Base-by-base conservation (phyloP, 2,329 filamentous ascomycete genomes). In the Sclerotinia subarctica region DNA sequence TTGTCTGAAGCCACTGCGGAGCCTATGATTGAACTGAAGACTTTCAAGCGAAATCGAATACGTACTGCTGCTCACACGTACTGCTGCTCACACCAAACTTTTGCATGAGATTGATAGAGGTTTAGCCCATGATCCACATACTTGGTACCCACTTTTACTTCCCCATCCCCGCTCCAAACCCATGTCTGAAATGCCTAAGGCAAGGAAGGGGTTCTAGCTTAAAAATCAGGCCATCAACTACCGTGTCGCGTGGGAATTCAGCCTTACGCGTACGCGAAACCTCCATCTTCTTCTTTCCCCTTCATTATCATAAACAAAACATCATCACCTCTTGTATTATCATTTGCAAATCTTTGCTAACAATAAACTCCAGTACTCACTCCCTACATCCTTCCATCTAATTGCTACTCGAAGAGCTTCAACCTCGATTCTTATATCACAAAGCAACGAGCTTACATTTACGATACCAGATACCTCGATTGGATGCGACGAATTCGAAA, bases 371-470 rank as follows among this genome's bases (percentile, higher is more conserved):
- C 47, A 47, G 38, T 60, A 38, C 32, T 24, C 49, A 62, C 17
- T 32, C 58, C 69, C 59, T 66, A 63, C 65, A 21, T 64, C 72
- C 65, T 62, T 67, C 38, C 65, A 69, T 67, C 29, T 46, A 51
- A 68, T 72, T 67, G 56, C 60, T 59, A 64, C 64, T 64, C 56
- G 68, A 73, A 70, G 66, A 63, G 63, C 51, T 54, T 26, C 66
- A 67, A 67, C 64, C 64, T 72, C 71, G 66, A 70, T 57, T 71
- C 69, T 29, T 68, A 53, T 52, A 51, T 57, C 68, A 71, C 66
- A 71, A 69, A 74, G 72, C 65, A 70, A 70, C 71, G 72, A 73
- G 75, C 72, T 64, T 69, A 69, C 64, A 62, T 62, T 56, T 59
- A 72, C 70, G 70, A 66, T 47, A 69, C 69, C 72, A 71, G 66